phyloP scores from a whole-genome alignment of 192 early-diverging fungal genomes.

The Phlyctochytrium planicorne region DNA sequence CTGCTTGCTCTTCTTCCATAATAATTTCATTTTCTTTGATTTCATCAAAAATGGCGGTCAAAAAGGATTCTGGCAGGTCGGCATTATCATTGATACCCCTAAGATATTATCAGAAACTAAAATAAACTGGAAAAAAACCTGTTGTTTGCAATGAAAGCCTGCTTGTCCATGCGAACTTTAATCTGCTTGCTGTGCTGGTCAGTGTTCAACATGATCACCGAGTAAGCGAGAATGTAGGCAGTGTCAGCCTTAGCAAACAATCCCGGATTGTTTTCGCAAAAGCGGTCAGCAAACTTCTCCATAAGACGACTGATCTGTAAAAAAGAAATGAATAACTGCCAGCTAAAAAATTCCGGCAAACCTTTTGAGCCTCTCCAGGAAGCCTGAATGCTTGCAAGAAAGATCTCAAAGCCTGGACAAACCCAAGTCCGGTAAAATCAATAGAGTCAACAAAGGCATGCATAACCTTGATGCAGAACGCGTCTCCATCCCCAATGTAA shows the following conservation, averaged over 20 bases:
- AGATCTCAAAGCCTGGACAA: slow-evolving; percentile 54
- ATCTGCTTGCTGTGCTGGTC: slow-evolving; percentile 59
- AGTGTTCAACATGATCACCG: slow-evolving; percentile 67
- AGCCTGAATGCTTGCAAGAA: slow-evolving; percentile 63
- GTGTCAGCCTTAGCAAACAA: slow-evolving; percentile 63
- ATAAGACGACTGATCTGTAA: slow-evolving; percentile 57
- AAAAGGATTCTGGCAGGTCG: slow-evolving; percentile 71
- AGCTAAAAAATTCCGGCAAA: background rate
- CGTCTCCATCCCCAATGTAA: slow-evolving; percentile 55
- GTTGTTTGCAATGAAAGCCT: slow-evolving; percentile 61
- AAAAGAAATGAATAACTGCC: background rate
- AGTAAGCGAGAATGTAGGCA: slow-evolving; percentile 61
- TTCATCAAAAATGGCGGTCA: slow-evolving; percentile 79
- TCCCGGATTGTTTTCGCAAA: slow-evolving; percentile 59
- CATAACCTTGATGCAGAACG: slow-evolving; percentile 56
- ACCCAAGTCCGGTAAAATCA: slow-evolving; percentile 52
- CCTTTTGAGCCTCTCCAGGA: slow-evolving; percentile 66
- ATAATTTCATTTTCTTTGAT: slow-evolving; percentile 84
- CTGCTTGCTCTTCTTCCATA: slow-evolving; percentile 85
- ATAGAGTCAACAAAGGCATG: slow-evolving; percentile 58
- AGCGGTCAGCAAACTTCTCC: slow-evolving; percentile 70
- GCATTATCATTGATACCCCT: slow-evolving; percentile 86
- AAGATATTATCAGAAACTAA: background rate
- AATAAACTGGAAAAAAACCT: slow-evolving; percentile 5
- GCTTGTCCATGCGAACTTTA: slow-evolving; percentile 60